Evolutionary conservation across 768 basidiomycete genomes (phyloP).

Genomic region (Phaffia australis): DNA sequence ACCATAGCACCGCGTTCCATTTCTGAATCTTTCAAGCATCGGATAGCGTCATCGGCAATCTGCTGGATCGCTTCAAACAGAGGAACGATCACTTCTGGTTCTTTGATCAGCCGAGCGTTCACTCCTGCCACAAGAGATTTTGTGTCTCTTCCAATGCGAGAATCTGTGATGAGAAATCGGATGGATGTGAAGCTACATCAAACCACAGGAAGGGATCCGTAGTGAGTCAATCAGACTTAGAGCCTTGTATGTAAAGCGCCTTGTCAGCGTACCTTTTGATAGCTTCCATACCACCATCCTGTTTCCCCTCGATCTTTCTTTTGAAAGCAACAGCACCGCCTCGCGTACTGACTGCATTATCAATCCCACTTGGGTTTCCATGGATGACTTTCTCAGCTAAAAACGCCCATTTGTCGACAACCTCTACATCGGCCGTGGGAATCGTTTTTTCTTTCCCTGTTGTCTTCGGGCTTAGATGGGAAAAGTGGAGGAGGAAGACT

Average conservation of each 20-base stretch:
- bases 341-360: conserved; percentile 85
- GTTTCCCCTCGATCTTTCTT: conserved; percentile 55
- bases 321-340: conserved; percentile 89
- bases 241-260: not conserved
- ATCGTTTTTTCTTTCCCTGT: conserved; percentile 41
- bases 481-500: conserved; percentile 62
- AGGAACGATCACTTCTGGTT: conserved; percentile 72
- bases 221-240: not conserved
- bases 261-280: conserved; percentile 63
- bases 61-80: conserved; percentile 70
- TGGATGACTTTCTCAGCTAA: conserved; percentile 90
- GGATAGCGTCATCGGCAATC: conserved; percentile 71
- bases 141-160: conserved; percentile 84
- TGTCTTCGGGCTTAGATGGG: conserved; percentile 51
- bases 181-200: conserved; percentile 70
- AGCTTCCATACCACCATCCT: conserved; percentile 67
- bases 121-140: conserved; percentile 91
- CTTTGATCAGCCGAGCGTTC: conserved; percentile 47
- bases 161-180: conserved; percentile 82
- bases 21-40: conserved; percentile 61
- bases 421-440: conserved; percentile 54
- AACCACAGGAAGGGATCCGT: not conserved
- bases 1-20: conserved; percentile 58
- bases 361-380: conserved; percentile 93
- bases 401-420: conserved; percentile 88